Percentiles rank a stretch among this genome's conserved stretches.
Conservation (phyloP, 2,329 filamentous ascomycete species). For the Waltergamsia citrina region DNA sequence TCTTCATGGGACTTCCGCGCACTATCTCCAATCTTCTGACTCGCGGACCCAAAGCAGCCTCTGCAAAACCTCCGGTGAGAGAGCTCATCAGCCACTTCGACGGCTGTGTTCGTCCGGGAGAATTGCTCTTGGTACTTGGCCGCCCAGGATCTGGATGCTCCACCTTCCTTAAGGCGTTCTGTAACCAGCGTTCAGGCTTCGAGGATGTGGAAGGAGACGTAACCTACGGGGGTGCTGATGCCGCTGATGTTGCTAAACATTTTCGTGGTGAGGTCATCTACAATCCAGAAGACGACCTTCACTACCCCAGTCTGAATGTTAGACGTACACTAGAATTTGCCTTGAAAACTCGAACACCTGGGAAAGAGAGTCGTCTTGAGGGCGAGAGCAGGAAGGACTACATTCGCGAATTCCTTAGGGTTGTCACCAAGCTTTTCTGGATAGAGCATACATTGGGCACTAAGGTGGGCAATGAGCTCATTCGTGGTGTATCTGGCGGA, state of each 20-base stretch:
- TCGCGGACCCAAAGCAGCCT: conserved; percentile 39
- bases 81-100: conserved; percentile 57
- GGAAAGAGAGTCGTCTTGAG: conserved; percentile 36
- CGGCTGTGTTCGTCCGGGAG: conserved; percentile 61
- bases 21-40: conserved; percentile 36
- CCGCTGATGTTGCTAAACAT: conserved; percentile 35
- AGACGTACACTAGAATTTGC: conserved; percentile 59
- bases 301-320: conserved; percentile 61
- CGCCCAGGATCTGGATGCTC: conserved; percentile 61
- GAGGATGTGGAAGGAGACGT: conserved; percentile 56
- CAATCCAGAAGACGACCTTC: conserved; percentile 60
- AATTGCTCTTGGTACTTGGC: conserved; percentile 60
- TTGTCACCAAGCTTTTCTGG: conserved; percentile 62
- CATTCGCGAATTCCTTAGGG: conserved; percentile 42
- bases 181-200: conserved; percentile 59
- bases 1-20: conserved; percentile 43
- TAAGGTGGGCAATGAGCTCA: conserved; percentile 58
- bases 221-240: conserved; percentile 44
- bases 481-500: conserved; percentile 53
- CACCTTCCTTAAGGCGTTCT: conserved; percentile 61
- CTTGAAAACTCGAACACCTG: conserved; percentile 52
- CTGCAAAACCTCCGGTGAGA: conserved; percentile 46
- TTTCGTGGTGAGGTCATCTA: conserved; percentile 56
- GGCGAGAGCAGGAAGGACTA: conserved; percentile 49
- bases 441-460: conserved; percentile 62